Evolutionary conservation across 2,329 filamentous ascomycete species (phyloP).

Genomic region (Chaetomium sp.): DNA sequence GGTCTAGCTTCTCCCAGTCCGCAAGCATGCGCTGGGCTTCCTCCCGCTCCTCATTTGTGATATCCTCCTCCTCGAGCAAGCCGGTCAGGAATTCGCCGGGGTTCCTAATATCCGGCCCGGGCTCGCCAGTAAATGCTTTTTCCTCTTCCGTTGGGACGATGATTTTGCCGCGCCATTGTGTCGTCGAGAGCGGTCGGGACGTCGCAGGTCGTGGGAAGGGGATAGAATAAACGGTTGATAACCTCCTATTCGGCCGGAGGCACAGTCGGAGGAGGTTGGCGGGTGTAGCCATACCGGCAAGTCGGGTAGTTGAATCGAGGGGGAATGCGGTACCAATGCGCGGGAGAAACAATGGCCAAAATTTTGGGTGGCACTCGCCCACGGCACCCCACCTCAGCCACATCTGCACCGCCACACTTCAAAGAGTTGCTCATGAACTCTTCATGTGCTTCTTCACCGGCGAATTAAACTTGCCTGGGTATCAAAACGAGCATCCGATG

Average conservation of each 20-base stretch:
- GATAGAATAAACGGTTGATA: constrained; percentile 8
- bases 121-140: neutral
- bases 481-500: too few relatives aligned
- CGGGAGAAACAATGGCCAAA: constrained; percentile 17
- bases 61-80: constrained; percentile 9
- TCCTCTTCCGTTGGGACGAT: constrained; percentile 10
- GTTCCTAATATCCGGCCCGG: constrained; percentile 8
- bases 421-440: too few relatives aligned
- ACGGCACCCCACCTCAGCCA: constrained; percentile 10
- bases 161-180: constrained; percentile 8
- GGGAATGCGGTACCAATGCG: constrained; percentile 8
- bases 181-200: constrained; percentile 20
- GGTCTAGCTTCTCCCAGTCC: constrained; percentile 17
- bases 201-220: neutral
- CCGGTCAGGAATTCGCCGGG: constrained; percentile 17
- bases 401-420: constrained; percentile 3
- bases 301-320: constrained; percentile 14
- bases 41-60: constrained; percentile 24
- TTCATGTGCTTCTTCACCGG: too few relatives aligned
- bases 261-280: constrained; percentile 36
- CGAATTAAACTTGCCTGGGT: too few relatives aligned
- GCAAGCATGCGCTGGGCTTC: constrained; percentile 12
- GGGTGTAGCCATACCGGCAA: constrained; percentile 34
- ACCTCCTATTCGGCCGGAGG: constrained; percentile 30
- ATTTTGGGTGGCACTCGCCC: constrained; percentile 15